Conservation (phyloP, 139 green algal species). For the Nannochloris sp. region DNA sequence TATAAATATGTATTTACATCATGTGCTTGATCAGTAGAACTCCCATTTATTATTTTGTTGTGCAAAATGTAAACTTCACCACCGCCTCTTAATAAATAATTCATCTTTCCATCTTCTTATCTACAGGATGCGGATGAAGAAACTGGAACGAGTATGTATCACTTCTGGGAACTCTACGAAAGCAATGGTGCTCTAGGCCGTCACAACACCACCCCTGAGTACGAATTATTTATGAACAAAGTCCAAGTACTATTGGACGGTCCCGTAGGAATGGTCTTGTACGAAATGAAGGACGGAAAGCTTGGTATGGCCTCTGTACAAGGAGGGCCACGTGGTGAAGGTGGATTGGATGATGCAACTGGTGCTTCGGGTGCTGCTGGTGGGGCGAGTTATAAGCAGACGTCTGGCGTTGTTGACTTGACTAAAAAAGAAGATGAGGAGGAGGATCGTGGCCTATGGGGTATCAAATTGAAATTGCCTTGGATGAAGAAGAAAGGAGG, state of each 20-base stretch:
- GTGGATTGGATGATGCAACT: slow-evolving; percentile 72
- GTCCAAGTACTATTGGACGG: slow-evolving; percentile 34
- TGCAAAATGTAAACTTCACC: neutral
- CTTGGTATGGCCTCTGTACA: slow-evolving; percentile 41
- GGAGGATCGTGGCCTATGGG: slow-evolving; percentile 24
- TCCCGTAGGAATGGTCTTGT: slow-evolving; percentile 62
- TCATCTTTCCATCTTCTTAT: too few species aligned
- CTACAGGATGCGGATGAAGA: slow-evolving; percentile 24
- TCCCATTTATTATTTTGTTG: neutral
- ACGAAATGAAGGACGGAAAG: slow-evolving; percentile 56
- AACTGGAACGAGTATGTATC: slow-evolving; percentile 40
- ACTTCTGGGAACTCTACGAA: slow-evolving; percentile 71
- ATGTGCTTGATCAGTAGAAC: neutral
- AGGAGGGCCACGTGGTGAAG: slow-evolving; percentile 61
- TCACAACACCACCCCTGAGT: slow-evolving; percentile 38
- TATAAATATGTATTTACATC: neutral
- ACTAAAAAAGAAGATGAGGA: slow-evolving; percentile 29
- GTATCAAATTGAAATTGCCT: slow-evolving; percentile 36
- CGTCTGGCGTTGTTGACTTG: slow-evolving; percentile 32
- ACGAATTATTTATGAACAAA: slow-evolving; percentile 47
- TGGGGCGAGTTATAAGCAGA: slow-evolving; percentile 48
- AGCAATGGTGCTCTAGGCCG: slow-evolving; percentile 38
- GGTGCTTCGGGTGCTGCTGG: slow-evolving; percentile 44
- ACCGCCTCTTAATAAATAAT: slow-evolving; percentile 35
- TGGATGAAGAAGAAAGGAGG: slow-evolving; percentile 30